These are phyloP conservation scores for Penicillium psychrofluorescens DNA, from an alignment of 495 filamentous ascomycete genomes.

Conservation along the genomic window DNA sequence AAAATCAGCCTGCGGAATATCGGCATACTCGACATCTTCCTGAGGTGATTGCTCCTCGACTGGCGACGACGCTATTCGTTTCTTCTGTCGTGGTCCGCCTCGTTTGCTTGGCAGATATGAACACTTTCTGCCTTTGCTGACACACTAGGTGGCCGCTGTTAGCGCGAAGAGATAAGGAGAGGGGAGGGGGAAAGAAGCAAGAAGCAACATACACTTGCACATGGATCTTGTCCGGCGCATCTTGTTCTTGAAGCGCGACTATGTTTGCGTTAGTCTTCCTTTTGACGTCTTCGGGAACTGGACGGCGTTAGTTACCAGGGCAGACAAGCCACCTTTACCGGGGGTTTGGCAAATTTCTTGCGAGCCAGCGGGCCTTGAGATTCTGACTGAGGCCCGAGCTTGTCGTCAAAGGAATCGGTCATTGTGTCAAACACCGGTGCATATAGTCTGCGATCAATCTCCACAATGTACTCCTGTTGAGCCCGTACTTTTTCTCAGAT, in stretches of 20 bases:
- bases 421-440: constrained; percentile 18
- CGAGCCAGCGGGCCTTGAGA: constrained; percentile 18
- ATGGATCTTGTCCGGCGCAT: constrained; percentile 51
- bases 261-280: constrained; percentile 1
- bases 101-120: constrained; percentile 51
- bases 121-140: constrained; percentile 44
- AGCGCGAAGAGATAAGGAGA: background rate
- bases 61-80: constrained; percentile 20
- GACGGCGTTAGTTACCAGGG: constrained; percentile 40
- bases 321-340: constrained; percentile 58
- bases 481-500: constrained; percentile 1
- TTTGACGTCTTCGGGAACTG: background rate
- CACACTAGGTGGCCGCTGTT: constrained; percentile 34
- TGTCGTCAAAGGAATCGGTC: constrained; percentile 14
- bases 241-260: constrained; percentile 52
- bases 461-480: constrained; percentile 3
- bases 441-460: constrained; percentile 7
- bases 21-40: constrained; percentile 14
- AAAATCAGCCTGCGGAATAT: constrained; percentile 18
- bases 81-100: constrained; percentile 47
- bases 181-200: background rate
- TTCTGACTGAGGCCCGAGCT: constrained; percentile 10
- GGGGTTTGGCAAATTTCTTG: constrained; percentile 48
- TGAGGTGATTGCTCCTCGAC: constrained; percentile 15
- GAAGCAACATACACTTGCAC: constrained; percentile 45